Base-by-base conservation (phyloP, 345 rosid genomes). In the Moringa oleifera region DNA sequence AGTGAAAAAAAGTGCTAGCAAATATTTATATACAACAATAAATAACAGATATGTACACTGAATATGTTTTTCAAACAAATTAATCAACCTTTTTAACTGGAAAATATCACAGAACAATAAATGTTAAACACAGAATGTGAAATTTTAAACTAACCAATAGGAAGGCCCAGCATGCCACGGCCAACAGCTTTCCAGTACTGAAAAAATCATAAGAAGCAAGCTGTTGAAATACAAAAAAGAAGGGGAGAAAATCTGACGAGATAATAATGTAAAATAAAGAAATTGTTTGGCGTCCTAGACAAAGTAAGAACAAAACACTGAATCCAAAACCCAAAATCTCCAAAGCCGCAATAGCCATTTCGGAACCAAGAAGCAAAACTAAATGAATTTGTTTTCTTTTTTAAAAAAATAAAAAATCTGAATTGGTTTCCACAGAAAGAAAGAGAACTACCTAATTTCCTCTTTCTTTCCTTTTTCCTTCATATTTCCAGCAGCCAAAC, bases 101-200 rank as follows among this genome's bases (percentile, higher is more conserved):
- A 59, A 9, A 41, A 5, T 41, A 41, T 41, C 47, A 41, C 6
- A 16, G 1, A 41, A 11, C 1, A 41, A 16, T 7, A 41, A 41
- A 41, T 56, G 18, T 28, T 52, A 56, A 62, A 49, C n/a, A 52
- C 36, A 51, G 20, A 51, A 51, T 10, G 21, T n/a, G 49, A 49
- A 46, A 25, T 22, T 45, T 45, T 23, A 70, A 0, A 80, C 98
- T 80, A 63, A 93, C 94, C 98, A 16, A 71, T 56, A 50, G 90
- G 79, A 4, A 93, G 76, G 24, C 85, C 93, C 47, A 87, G 18
- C n/a, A 79, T 47, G 71, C 94, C 86, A 57, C 87, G 76, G 7
- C 75, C 78, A 15, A 76, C 66, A 61, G 94, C 94, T 82, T 59
- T 83, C 71, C 68, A 47, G 69, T 77, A 92, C 98, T 89, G 91